Base-by-base conservation (phyloP, 805 yeast genomes). In the Pichia insulana region DNA sequence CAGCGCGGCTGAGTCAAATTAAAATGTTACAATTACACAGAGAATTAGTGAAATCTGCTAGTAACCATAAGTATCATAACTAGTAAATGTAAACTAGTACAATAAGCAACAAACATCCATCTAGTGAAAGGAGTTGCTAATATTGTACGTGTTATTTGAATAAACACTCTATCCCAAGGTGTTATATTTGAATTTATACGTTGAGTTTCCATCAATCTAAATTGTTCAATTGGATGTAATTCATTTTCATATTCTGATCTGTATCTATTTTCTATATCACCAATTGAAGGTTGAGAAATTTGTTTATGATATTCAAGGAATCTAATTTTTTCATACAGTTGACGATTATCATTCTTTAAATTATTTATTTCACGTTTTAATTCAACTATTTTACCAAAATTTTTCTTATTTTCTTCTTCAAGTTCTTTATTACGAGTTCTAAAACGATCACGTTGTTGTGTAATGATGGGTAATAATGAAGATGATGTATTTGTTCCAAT, bases 371-470 rank as follows among this genome's bases (percentile, higher is more conserved):
- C 87, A 40, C 81, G 62, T 46, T 78, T 78, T 50, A 86, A 65
- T 43, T 81, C 84, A 31, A 67, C 70, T 22, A 81, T 69, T 32
- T 70, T 68, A 17, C 64, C 58, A 40, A 68, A 68, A 48, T 74
- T 77, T 50, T 74, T 75, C 58, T 83, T 78, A 31, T 80, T 54
- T 53, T 87, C 95, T 43, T 83, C 83, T 59, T 90, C 97, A 42
- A 92, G 70, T 57, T 86, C 96, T 44, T 74, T 75, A 54, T 83
- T 86, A 42, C 87, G 73, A n/a, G 76, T 73, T 53, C 94, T 78
- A 68, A 89, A 88, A 48, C 98, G 69, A 61, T 90, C 98, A 59
- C 98, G 78, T 65, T 90, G 98, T 56, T 90, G 89, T 12, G 96
- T 88, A 25, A 92, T 77, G 41, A 90, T 87, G 1, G 95, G 94